phyloP scores from a whole-genome alignment of 192 early-diverging fungal species.

The Thamnidium elegans region DNA sequence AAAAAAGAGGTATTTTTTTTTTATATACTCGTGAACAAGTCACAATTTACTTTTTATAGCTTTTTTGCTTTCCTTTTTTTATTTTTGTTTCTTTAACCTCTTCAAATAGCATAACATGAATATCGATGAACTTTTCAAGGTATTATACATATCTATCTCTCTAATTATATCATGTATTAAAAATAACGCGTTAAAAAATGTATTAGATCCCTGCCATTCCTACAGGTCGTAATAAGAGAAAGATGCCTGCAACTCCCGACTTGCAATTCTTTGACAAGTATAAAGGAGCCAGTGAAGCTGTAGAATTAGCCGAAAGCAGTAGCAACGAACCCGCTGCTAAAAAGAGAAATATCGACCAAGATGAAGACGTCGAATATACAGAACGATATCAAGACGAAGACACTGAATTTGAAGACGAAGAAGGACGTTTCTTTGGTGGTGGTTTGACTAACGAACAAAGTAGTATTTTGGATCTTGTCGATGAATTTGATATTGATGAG shows the following conservation, averaged over 20 bases:
- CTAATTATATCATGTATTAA: not conserved
- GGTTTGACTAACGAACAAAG: conserved; percentile 78
- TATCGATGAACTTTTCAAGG: conserved; percentile 41
- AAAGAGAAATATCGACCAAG: conserved; percentile 24
- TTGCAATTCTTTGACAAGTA: conserved; percentile 46
- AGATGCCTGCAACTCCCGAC: conserved; percentile 43
- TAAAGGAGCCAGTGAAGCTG: conserved; percentile 25
- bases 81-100: not conserved
- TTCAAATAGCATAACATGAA: conserved; percentile 24
- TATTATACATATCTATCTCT: not conserved
- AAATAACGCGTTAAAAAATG: not conserved
- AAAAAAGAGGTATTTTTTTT: not conserved
- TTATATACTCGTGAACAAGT: not conserved
- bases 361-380: conserved; percentile 30
- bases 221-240: conserved; percentile 47
- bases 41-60: not conserved
- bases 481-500: conserved; percentile 75
- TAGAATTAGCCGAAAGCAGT: conserved; percentile 12
- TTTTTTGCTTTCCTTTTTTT: not conserved
- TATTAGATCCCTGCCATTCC: conserved; percentile 42
- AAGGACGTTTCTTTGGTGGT: conserved; percentile 79
- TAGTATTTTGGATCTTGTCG: conserved; percentile 77
- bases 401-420: conserved; percentile 67
- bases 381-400: conserved; percentile 21
- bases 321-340: conserved; percentile 14